Evolutionary conservation across 805 yeast species (phyloP), one percentile per base, ranked within the genome.

Genomic region (Yarrowia deformans): DNA sequence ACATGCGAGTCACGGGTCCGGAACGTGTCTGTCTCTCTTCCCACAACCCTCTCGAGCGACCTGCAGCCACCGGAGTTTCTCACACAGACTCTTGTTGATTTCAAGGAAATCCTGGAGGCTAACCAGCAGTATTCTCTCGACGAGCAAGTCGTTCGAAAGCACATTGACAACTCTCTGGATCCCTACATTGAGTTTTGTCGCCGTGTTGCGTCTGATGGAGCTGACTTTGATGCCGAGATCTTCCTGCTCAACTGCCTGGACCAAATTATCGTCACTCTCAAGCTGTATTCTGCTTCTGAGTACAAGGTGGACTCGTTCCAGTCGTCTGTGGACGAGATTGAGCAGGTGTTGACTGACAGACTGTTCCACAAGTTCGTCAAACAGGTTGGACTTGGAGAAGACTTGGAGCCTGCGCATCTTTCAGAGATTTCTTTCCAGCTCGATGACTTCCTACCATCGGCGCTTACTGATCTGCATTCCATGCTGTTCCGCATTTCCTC

Each of bases 41-140:
- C 48, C 23, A 54, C 23, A 16, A 7, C 49, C 46, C 45, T 29
- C 35, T 50, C 39, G 42, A 18, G 37, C 37, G 91, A 91, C 70
- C 79, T 90, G 29, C 85, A 88, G 70, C 88, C 97, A 5, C 97
- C 98, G 0, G 96, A 90, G 70, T 93, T 96, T 93, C 79, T 90
- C 29, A 80, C 84, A 61, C 88, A 86, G n/a, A 87, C 88, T 72
- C 83, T 89, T 60, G 80, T 85, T 0, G 89, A 86, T 16, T 80
- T 90, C 37, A 81, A 88, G 69, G 86, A 86, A 0, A 77, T 91
- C 1, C 83, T 90, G 71, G 87, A 86, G 35, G 76, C 79, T 43
- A 79, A 19, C 56, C 46, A 48, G 39, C 68, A 63, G 48, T 63
- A 63, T 37, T 37, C 56, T 14, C 45, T 63, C 13, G 56, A 48